phyloP scores from a whole-genome alignment of 2,329 filamentous ascomycete genomes.

The Stylonectria norvegica region DNA sequence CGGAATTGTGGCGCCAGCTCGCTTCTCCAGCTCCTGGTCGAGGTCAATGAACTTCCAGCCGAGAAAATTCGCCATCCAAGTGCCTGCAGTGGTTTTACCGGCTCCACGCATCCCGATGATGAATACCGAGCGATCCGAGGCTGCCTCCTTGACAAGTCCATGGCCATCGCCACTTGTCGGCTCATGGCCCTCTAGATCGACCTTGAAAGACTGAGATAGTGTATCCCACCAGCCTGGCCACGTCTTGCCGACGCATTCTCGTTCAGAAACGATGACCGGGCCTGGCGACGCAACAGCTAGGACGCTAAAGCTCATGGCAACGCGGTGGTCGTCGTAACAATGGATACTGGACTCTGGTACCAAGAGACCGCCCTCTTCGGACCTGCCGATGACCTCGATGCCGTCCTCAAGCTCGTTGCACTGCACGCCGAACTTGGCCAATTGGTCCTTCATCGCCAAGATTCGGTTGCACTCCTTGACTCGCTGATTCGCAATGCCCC shows the following conservation, averaged over 20 bases:
- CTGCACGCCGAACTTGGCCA: slow-evolving; percentile 86
- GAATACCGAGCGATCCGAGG: slow-evolving; percentile 68
- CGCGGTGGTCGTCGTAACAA: slow-evolving; percentile 96
- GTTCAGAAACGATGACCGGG: slow-evolving; percentile 76
- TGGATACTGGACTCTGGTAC: slow-evolving; percentile 67
- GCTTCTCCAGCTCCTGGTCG: slow-evolving; percentile 78
- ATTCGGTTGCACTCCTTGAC: slow-evolving; percentile 99
- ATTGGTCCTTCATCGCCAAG: slow-evolving; percentile 87
- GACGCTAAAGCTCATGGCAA: slow-evolving; percentile 98
- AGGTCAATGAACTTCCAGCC: slow-evolving; percentile 79
- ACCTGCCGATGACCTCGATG: slow-evolving; percentile 66
- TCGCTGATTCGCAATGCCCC: slow-evolving; percentile 93
- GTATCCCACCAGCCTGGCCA: slow-evolving; percentile 99
- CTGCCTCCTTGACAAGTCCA: slow-evolving; percentile 2
- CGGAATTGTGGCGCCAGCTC: slow-evolving; percentile 72
- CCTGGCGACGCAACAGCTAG: slow-evolving; percentile 68
- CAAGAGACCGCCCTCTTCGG: slow-evolving; percentile 43
- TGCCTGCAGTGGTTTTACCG: slow-evolving; percentile 90
- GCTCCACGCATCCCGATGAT: slow-evolving; percentile 97
- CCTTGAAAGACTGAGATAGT: slow-evolving; percentile 73
- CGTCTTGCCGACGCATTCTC: slow-evolving; percentile 93
- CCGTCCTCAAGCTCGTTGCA: slow-evolving; percentile 91
- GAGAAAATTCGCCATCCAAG: slow-evolving; percentile 75
- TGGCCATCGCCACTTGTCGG: slow-evolving; percentile 22
- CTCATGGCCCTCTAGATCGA: slow-evolving; percentile 73